These are phyloP conservation scores for Vachellia collinsii DNA, from an alignment of 306 rosid genomes.

Conservation along the genomic window DNA sequence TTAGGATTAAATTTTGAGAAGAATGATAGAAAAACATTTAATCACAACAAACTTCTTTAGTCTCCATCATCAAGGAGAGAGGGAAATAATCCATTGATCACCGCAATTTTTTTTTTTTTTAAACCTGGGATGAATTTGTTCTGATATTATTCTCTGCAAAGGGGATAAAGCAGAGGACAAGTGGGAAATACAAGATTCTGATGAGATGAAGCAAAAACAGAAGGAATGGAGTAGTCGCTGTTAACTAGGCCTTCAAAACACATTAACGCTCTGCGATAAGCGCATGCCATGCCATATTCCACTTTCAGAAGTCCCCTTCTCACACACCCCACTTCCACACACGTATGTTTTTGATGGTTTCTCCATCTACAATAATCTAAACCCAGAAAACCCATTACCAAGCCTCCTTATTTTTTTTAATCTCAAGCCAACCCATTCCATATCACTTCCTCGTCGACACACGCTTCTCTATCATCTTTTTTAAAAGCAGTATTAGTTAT, in stretches of 20 bases:
- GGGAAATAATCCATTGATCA: too few species aligned
- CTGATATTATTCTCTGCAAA: background rate
- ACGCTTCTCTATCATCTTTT: background rate
- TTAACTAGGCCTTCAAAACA: background rate
- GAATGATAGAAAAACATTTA: background rate
- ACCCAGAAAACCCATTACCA: background rate
- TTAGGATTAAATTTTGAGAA: background rate
- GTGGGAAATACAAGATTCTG: background rate
- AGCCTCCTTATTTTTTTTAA: background rate
- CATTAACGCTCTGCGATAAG: background rate
- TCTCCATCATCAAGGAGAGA: too few species aligned
- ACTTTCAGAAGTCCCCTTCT: background rate
- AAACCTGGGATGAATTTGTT: too few species aligned
- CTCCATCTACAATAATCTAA: background rate
- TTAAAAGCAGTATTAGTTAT: conserved; percentile 17
- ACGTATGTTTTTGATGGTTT: background rate
- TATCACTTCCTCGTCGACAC: background rate
- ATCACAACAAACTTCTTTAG: background rate
- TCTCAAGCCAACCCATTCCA: conserved; percentile 5
- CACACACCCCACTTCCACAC: background rate
- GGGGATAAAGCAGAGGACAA: background rate
- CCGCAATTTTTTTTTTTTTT: too few species aligned
- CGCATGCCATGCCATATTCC: conserved; percentile 2
- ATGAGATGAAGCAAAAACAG: background rate
- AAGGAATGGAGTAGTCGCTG: background rate